phyloP scores from a whole-genome alignment of 2,329 filamentous ascomycete species.

The Dothideomycetes sp. region DNA sequence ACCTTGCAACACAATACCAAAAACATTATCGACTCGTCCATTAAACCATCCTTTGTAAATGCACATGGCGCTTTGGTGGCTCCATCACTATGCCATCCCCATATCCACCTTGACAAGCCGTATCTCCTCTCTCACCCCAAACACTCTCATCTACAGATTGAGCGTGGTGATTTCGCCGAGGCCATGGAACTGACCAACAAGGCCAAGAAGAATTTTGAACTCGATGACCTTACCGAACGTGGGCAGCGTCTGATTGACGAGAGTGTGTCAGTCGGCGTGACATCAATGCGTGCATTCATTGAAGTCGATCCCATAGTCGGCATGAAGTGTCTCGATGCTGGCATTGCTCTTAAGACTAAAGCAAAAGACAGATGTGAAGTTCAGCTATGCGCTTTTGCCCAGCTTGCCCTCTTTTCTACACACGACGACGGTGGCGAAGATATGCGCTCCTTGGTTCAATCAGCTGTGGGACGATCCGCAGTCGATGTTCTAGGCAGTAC shows the following conservation, averaged over 20 bases:
- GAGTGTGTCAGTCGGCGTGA: conserved; percentile 53
- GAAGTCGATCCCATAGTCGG: conserved; percentile 56
- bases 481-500: conserved; percentile 56
- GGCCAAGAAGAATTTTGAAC: conserved; percentile 54
- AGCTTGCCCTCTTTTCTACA: conserved; percentile 55
- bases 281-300: conserved; percentile 59
- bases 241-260: conserved; percentile 56
- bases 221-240: conserved; percentile 49
- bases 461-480: conserved; percentile 28
- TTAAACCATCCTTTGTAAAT: too few species aligned
- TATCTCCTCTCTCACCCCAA: conserved; percentile 48
- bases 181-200: conserved; percentile 47
- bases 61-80: conserved; percentile 31
- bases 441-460: conserved; percentile 41
- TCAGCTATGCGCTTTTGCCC: conserved; percentile 61
- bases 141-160: conserved; percentile 50
- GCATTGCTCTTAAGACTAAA: conserved; percentile 40
- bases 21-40: neutral
- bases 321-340: conserved; percentile 46
- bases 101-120: conserved; percentile 61
- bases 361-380: conserved; percentile 42
- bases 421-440: conserved; percentile 27
- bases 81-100: conserved; percentile 57
- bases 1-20: neutral
- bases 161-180: conserved; percentile 52